Base-by-base conservation (phyloP, 2,329 filamentous ascomycete species). In the Trichothecium sympodiale region DNA sequence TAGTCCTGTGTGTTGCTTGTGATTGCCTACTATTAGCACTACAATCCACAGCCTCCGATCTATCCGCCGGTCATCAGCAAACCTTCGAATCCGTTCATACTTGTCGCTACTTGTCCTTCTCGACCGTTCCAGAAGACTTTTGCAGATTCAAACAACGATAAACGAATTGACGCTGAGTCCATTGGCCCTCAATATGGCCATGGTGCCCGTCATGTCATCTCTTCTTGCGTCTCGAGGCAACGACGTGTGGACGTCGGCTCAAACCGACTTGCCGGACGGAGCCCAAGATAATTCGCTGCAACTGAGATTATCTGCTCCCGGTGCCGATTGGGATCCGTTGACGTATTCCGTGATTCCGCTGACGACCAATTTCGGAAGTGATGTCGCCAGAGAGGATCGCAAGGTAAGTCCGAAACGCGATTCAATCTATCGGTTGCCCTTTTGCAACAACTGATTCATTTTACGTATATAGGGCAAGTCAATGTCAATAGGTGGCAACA, bases 291-390 rank as follows among this genome's bases (percentile, higher is more conserved):
- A 56, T 27, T 52, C 55, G 33, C 60, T 71, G 56, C 54, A 60
- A 29, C 52, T 71, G 33, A 50, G 52, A 29, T 42, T 69, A 12
- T 6, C 20, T 6, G 20, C 20, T 6, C 20, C 20, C 20, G 10
- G 6, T 25, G 6, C 10, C 10, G 20, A 25, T 25, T 25, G 6
- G 20, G 20, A 25, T 14, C 36, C 37, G 15, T 36, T 34, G n/a
- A 33, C 62, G 13, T 68, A 62, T 42, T 55, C 56, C 15, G 56
- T 70, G 14, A 59, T 67, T 27, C 67, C 67, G 10, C 52, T 69
- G 39, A 70, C 65, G 0, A 36, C 44, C 28, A 52, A 46, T 8
- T 43, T 62, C 27, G 67, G 65, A 2, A 41, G 8, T 3, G 23
- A 29, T 10, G 31, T 10, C 17, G 12, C 17, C 29, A 15, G 26